These are phyloP conservation scores for Yarrowia deformans DNA, from an alignment of 805 yeast genomes.

Conservation along the genomic window DNA sequence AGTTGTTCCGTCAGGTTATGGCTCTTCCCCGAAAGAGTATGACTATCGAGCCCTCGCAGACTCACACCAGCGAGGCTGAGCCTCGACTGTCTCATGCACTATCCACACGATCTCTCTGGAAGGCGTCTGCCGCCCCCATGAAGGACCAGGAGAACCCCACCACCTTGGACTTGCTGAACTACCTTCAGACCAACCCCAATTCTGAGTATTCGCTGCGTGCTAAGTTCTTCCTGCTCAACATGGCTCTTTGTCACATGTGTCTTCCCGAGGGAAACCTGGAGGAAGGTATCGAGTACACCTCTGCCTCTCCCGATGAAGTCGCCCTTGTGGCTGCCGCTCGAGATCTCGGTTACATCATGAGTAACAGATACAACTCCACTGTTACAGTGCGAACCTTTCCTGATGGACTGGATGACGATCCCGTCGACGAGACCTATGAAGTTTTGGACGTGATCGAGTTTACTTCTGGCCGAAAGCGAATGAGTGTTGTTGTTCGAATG, in stretches of 20 bases:
- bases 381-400: slow-evolving; percentile 82
- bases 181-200: slow-evolving; percentile 75
- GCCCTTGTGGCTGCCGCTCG: slow-evolving; percentile 95
- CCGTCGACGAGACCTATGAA: slow-evolving; percentile 72
- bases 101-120: slow-evolving; percentile 52
- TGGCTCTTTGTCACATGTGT: slow-evolving; percentile 91
- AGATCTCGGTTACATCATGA: slow-evolving; percentile 90
- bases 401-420: slow-evolving; percentile 70
- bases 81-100: slow-evolving; percentile 25
- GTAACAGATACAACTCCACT: slow-evolving; percentile 65
- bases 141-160: slow-evolving; percentile 57
- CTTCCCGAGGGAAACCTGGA: slow-evolving; percentile 58
- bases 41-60: slow-evolving; percentile 24
- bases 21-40: slow-evolving; percentile 45
- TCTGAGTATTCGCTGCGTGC: slow-evolving; percentile 74
- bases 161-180: slow-evolving; percentile 70
- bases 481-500: slow-evolving; percentile 83
- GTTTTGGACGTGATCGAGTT: slow-evolving; percentile 85
- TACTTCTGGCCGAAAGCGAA: slow-evolving; percentile 85
- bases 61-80: slow-evolving; percentile 24
- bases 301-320: slow-evolving; percentile 95
- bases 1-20: slow-evolving; percentile 44
- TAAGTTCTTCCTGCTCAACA: slow-evolving; percentile 75
- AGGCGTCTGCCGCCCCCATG: slow-evolving; percentile 58
- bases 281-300: slow-evolving; percentile 78